Percentiles rank a stretch among this genome's conserved stretches.
Evolutionary conservation across 2,329 filamentous ascomycete species (phyloP).

Genomic region (Nothomitra cinnamomea): DNA sequence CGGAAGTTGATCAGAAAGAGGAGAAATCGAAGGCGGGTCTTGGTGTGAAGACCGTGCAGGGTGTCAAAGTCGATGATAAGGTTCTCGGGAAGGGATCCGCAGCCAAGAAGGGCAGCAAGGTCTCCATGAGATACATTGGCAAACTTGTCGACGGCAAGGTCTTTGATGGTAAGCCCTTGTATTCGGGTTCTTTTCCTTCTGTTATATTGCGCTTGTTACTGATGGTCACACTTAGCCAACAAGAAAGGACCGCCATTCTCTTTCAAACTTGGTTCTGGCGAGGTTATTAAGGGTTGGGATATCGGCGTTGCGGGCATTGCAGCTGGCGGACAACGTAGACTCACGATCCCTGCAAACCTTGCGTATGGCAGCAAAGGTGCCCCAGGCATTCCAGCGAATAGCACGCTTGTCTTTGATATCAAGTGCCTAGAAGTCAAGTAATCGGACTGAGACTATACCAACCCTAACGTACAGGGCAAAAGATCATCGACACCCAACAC

Average conservation of each 20-base stretch:
- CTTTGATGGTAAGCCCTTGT: conserved; percentile 59
- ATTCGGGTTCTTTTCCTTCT: not conserved
- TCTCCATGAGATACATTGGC: conserved; percentile 95
- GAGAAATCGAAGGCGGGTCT: conserved; percentile 38
- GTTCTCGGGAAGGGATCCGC: conserved; percentile 72
- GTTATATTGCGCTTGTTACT: not conserved
- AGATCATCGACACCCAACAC: too few species aligned
- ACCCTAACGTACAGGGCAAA: too few species aligned
- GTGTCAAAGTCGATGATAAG: conserved; percentile 89
- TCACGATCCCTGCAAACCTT: conserved; percentile 72
- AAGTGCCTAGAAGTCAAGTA: conserved; percentile 21
- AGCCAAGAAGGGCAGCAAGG: conserved; percentile 77
- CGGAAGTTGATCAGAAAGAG: conserved; percentile 9
- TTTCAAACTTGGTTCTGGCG: conserved; percentile 85
- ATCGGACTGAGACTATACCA: too few species aligned
- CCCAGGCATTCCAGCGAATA: conserved; percentile 81
- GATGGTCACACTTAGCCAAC: conserved; percentile 45
- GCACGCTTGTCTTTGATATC: conserved; percentile 74
- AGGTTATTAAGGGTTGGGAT: conserved; percentile 99
- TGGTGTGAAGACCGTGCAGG: conserved; percentile 64
- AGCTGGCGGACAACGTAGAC: conserved; percentile 80
- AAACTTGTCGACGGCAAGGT: conserved; percentile 86
- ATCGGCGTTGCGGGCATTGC: conserved; percentile 85
- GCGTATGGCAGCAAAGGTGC: conserved; percentile 76
- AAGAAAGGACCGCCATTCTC: conserved; percentile 97